Conservation (phyloP, 2,329 filamentous ascomycete species). For the Periconia sp. region DNA sequence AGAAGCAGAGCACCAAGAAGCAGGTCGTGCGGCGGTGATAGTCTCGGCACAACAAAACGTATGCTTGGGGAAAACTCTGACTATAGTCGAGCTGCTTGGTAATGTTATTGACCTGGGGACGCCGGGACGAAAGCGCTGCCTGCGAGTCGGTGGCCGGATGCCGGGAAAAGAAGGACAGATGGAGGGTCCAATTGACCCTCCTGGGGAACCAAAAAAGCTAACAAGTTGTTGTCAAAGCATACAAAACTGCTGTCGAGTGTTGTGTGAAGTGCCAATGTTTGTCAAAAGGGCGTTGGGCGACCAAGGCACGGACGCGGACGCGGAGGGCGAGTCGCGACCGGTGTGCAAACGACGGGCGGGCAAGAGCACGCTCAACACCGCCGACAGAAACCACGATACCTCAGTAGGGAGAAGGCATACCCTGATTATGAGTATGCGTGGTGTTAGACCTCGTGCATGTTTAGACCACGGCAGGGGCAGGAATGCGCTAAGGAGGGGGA, state of each 20-base stretch:
- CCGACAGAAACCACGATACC: conserved; percentile 16
- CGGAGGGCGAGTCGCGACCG: conserved; percentile 13
- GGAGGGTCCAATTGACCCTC: conserved; percentile 31
- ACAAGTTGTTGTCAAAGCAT: conserved; percentile 42
- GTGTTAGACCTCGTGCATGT: conserved; percentile 5
- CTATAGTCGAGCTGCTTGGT: conserved; percentile 26
- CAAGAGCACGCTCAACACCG: conserved; percentile 26
- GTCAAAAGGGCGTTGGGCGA: conserved; percentile 12
- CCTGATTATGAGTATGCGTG: too few relatives aligned
- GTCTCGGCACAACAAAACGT: conserved; percentile 18
- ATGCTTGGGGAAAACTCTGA: conserved; percentile 12
- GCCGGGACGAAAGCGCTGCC: conserved; percentile 16
- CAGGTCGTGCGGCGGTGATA: conserved; percentile 20
- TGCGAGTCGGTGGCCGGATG: conserved; percentile 23
- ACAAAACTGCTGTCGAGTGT: conserved; percentile 21
- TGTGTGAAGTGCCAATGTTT: conserved; percentile 16
- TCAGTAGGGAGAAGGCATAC: conserved; percentile 18
- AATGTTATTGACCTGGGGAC: conserved; percentile 25
- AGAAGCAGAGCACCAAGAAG: conserved; percentile 21
- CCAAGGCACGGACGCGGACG: conserved; percentile 28
- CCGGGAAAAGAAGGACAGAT: conserved; percentile 39
- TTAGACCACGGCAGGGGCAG: too few relatives aligned
- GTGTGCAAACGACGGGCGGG: conserved; percentile 26
- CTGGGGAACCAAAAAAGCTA: conserved; percentile 39
- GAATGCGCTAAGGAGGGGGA: conserved; percentile 17